Base-by-base conservation (phyloP, 192 early-diverging fungal genomes). In the Coemansia sp. region DNA sequence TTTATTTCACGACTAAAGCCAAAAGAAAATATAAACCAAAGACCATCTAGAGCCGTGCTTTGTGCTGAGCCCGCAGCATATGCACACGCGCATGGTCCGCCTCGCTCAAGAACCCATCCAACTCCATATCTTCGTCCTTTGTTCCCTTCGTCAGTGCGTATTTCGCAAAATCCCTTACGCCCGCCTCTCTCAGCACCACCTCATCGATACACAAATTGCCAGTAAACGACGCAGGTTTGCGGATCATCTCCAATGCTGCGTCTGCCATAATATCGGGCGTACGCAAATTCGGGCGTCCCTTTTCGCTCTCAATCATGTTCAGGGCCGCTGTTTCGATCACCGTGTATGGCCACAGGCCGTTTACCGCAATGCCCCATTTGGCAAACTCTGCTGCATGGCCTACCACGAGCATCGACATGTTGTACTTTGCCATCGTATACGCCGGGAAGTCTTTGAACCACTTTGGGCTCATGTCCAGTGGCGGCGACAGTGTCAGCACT, bases 151-250 rank as follows among this genome's bases (percentile, higher is more conserved):
- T 83, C 37, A 80, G 70, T 50, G 82, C 75, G 80, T 92, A 94
- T 57, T 85, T 69, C 25, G 82, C 83, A 80, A 94, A 86, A 66
- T 93, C 80, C 0, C 82, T 85, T 48, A 90, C 84, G 41, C 92
- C 91, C 22, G 83, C 71, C 59, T 83, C 75, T 65, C 91, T 76
- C 71, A 94, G 77, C 26, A 94, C 75, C 55, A 87, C 57, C 80
- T 92, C 91, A 68, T 94, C 92, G 21, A 94, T 85, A 50, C 83
- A 82, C 71, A 93, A 88, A 49, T 92, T 85, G 61, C 88, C 90
- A 1, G 82, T 82, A 59, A 88, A 89, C 45, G 65, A 65, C n/a
- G 62, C 45, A 9, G 82, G 53, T 14, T 82, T 70, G 54, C 67
- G 73, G 45, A 92, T 69, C 19, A 93, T 76, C 35, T 82, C 31